A percentile compares a stretch with the other conserved stretches of the same genome.
Conservation (phyloP, 2,329 filamentous ascomycete genomes). For the Sclerotinia nivalis region DNA sequence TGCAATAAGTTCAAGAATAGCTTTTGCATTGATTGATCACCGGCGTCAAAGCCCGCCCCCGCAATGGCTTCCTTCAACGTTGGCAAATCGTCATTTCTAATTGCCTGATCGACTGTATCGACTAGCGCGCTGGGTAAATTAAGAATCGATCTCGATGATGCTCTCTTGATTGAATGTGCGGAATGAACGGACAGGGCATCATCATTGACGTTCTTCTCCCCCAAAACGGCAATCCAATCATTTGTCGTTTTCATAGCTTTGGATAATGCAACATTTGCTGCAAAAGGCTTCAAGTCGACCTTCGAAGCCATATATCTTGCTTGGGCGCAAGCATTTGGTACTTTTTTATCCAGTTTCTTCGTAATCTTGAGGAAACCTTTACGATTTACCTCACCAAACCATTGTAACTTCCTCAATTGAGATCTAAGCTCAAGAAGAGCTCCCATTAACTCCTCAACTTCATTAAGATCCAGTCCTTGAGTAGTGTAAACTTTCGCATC, state of each 20-base stretch:
- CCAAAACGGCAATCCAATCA: conserved; percentile 83
- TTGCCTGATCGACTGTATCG: conserved; percentile 70
- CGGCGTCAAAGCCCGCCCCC: conserved; percentile 56
- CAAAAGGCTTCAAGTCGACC: conserved; percentile 85
- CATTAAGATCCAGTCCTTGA: conserved; percentile 78
- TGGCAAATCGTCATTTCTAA: conserved; percentile 65
- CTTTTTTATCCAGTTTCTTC: conserved; percentile 97
- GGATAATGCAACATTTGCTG: conserved; percentile 65
- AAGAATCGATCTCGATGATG: conserved; percentile 72
- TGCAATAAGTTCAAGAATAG: conserved; percentile 81
- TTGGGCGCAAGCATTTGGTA: conserved; percentile 73
- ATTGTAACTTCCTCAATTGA: conserved; percentile 87
- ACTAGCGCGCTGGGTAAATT: conserved; percentile 68
- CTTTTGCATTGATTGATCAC: conserved; percentile 58
- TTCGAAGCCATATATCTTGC: conserved; percentile 86
- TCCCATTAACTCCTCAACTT: conserved; percentile 87
- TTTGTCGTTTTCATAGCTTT: conserved; percentile 72
- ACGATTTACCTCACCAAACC: conserved; percentile 97
- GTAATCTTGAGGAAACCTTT: conserved; percentile 97
- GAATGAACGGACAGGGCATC: conserved; percentile 72
- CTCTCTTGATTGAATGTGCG: conserved; percentile 70
- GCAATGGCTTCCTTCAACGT: conserved; percentile 58
- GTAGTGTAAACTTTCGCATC: conserved; percentile 63
- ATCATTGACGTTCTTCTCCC: conserved; percentile 73
- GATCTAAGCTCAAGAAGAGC: conserved; percentile 85